These are phyloP conservation scores for Hippophae gyantsensis DNA, from an alignment of 306 rosid genomes.

Conservation along the genomic window DNA sequence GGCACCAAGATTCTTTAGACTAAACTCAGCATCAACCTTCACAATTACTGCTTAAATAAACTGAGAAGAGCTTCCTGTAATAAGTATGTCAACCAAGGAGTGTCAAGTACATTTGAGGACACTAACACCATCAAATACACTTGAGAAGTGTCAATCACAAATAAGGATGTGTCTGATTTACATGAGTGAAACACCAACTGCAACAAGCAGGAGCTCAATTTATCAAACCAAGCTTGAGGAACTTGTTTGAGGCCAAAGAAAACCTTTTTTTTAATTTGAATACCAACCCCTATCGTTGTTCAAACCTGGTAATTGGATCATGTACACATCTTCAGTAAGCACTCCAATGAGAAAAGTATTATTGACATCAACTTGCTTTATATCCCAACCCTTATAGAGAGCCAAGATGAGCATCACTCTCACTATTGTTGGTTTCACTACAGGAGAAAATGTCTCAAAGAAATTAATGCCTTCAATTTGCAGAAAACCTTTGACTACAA, in stretches of 20 bases:
- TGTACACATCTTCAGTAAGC: background rate
- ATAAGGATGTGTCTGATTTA: background rate
- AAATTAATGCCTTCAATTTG: background rate
- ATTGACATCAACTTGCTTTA: background rate
- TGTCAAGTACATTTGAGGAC: too few species aligned
- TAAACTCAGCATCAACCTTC: background rate
- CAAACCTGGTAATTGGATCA: background rate
- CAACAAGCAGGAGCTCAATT: background rate
- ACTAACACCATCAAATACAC: background rate
- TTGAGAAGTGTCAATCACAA: background rate
- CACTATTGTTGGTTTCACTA: too few species aligned
- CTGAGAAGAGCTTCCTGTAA: too few species aligned
- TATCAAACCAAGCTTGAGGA: background rate
- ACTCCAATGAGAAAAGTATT: background rate
- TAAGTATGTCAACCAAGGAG: too few species aligned
- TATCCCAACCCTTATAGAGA: background rate
- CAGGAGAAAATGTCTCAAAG: background rate
- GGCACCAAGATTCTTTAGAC: background rate
- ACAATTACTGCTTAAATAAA: too few species aligned
- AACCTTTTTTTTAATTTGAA: background rate
- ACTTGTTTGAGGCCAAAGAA: background rate
- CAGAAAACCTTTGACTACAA: background rate
- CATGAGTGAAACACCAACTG: background rate
- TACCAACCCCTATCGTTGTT: background rate
- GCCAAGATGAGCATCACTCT: background rate